These are phyloP conservation scores for Ganoderma meredithae DNA, from an alignment of 1,284 basidiomycete species.

Conservation along the genomic window DNA sequence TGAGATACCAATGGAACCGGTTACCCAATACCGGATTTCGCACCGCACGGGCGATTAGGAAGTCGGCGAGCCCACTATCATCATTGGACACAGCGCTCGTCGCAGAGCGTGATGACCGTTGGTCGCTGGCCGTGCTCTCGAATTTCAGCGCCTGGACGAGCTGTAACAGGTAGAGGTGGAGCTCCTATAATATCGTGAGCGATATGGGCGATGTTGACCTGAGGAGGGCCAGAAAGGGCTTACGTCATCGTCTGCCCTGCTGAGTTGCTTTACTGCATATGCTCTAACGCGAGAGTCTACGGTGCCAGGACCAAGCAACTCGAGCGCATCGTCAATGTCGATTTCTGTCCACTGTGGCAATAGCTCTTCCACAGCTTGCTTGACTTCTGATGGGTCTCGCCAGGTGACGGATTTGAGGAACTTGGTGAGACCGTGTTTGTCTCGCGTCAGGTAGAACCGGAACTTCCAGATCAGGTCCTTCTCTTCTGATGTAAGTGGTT, in stretches of 20 bases:
- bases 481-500: conserved; percentile 87
- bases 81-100: conserved; percentile 70
- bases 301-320: conserved; percentile 91
- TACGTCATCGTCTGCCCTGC: conserved; percentile 94
- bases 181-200: conserved; percentile 63
- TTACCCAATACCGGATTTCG: conserved; percentile 89
- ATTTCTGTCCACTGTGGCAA: conserved; percentile 98
- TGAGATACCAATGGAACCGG: conserved; percentile 96
- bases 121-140: conserved; percentile 80
- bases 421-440: conserved; percentile 94
- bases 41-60: conserved; percentile 88
- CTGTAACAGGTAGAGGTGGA: conserved; percentile 93
- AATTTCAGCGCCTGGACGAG: conserved; percentile 98
- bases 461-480: conserved; percentile 99
- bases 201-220: conserved; percentile 12
- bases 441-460: conserved; percentile 93
- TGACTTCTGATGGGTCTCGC: conserved; percentile 95
- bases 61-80: conserved; percentile 88
- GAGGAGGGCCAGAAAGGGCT: conserved; percentile 31
- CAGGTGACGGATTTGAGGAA: conserved; percentile 99
- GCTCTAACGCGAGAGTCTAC: conserved; percentile 91
- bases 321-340: conserved; percentile 95
- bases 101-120: conserved; percentile 40
- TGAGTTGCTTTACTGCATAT: conserved; percentile 93
- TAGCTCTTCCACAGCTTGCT: conserved; percentile 96